Evolutionary conservation across 768 basidiomycete species (phyloP), one percentile per base, ranked within the genome.

Genomic region (Russula compacta): DNA sequence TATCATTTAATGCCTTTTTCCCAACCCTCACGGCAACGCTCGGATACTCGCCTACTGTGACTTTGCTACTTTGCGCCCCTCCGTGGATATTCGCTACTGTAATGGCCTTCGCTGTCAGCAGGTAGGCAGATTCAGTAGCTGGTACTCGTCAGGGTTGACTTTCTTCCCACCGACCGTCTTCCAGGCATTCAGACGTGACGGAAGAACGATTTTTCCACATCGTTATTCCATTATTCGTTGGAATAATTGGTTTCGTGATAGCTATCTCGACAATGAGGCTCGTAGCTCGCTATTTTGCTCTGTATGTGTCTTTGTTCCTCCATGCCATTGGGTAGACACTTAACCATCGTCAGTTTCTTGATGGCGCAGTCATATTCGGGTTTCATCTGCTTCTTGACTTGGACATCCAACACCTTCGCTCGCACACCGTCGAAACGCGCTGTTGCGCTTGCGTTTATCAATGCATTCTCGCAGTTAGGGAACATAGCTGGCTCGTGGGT

Each of bases 401-500:
- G 79, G 82, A 74, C 80, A 55, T 78, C 77, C 53, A 81, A 78
- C 63, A 77, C 78, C 15, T 77, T 95, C 73, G 83, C 90, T 32
- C 82, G 83, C n/a, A 85, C 92, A 29, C 79, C 90, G 5, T 83
- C 86, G n/a, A 95, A 94, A 73, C 84, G 92, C 5, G 88, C 92
- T 2, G 86, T 93, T n/a, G 86, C 86, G 12, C 77, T 95, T 51
- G 92, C 91, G 1, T 73, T 89, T 62, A 82, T 93, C 67, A 92
- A 94, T 71, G 82, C 85, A 44, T 83, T 91, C 68, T 86, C 86
- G 9, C 85, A 90, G 68, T 77, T 90, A 3, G 93, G 93, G 0
- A 95, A 95, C 73, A 78, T 95, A 44, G 74, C 84, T 46, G 92
- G 92, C 64, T 85, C 90, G 77, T 94, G 76, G 75, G 83, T 81